Evolutionary conservation across 305 asterid species (phyloP).

Genomic region (Striga hermonthica): DNA sequence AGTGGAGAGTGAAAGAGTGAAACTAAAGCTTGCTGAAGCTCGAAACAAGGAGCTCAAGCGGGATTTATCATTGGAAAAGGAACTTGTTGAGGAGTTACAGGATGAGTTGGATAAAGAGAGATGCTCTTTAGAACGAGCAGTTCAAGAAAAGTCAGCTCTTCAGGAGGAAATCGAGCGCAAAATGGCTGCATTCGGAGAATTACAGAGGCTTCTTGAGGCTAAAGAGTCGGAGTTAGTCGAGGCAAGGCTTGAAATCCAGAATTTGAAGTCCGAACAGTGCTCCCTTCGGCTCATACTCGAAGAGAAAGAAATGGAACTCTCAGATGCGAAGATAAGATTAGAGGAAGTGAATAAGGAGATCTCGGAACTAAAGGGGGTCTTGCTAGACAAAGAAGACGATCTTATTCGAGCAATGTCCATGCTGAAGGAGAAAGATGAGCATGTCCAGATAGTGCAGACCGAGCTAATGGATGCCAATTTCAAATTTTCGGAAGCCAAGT

Average conservation of each 20-base stretch:
- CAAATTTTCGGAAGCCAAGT: constrained; percentile 66
- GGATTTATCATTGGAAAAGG: constrained; percentile 64
- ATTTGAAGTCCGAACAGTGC: constrained; percentile 51
- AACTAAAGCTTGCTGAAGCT: constrained; percentile 61
- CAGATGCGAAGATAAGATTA: constrained; percentile 45
- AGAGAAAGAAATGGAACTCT: constrained; percentile 62
- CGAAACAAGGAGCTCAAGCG: constrained; percentile 59
- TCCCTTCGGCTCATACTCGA: constrained; percentile 60
- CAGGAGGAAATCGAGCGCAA: constrained; percentile 51
- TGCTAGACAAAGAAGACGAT: constrained; percentile 54
- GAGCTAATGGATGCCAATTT: constrained; percentile 46
- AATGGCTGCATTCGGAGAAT: constrained; percentile 50
- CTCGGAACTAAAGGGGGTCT: constrained; percentile 43
- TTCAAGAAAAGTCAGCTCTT: constrained; percentile 44
- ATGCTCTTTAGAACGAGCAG: constrained; percentile 46
- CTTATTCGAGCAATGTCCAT: constrained; percentile 46
- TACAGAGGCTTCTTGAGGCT: constrained; percentile 47
- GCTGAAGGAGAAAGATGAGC: constrained; percentile 64
- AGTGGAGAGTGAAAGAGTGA: constrained; percentile 64
- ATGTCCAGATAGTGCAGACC: constrained; percentile 47
- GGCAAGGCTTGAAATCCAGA: constrained; percentile 68
- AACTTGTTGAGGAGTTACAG: constrained; percentile 51
- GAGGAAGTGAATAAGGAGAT: constrained; percentile 55
- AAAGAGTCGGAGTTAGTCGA: constrained; percentile 80
- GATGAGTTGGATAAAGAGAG: constrained; percentile 51